Evolutionary conservation across 352 stramenopile genomes (phyloP).

Genomic region (Globisporangium rhizosaccharum): DNA sequence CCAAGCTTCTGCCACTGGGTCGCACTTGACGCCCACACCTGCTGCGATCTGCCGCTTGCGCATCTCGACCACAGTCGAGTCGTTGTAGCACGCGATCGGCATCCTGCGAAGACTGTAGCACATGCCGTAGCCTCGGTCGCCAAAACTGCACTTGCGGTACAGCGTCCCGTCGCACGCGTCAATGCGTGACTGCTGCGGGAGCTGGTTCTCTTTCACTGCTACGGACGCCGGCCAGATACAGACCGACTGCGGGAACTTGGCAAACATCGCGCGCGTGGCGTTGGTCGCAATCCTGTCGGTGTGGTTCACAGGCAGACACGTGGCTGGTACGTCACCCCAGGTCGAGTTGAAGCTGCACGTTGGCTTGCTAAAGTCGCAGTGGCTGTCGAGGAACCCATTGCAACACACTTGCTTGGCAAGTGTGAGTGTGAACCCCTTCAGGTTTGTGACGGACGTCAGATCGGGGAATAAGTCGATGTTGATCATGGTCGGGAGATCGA

Average conservation of each 20-base stretch:
- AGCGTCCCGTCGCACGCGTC: conserved; percentile 19
- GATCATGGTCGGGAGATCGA: not conserved
- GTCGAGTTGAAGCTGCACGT: conserved; percentile 1
- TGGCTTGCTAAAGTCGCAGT: conserved; percentile 9
- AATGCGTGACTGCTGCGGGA: conserved; percentile 2
- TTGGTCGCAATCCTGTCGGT: conserved; percentile 6
- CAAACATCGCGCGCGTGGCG: not conserved
- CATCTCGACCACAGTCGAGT: conserved; percentile 19
- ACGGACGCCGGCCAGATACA: not conserved
- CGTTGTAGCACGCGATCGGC: conserved; percentile 20
- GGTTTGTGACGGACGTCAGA: not conserved
- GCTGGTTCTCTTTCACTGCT: not conserved
- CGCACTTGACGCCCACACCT: conserved; percentile 17
- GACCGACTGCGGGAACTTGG: not conserved
- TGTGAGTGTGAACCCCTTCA: conserved; percentile 1
- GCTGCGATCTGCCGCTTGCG: conserved; percentile 24
- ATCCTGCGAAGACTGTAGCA: conserved; percentile 31
- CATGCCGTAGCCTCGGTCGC: conserved; percentile 10
- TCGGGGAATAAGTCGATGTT: conserved; percentile 6
- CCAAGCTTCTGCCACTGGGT: conserved; percentile 26
- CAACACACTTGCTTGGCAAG: conserved; percentile 3
- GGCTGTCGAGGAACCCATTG: conserved; percentile 11
- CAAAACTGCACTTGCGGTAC: conserved; percentile 16
- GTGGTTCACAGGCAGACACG: conserved; percentile 3
- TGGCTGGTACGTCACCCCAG: not conserved